Evolutionary conservation across 73 alveolate genomes (phyloP).

Genomic region (Tetrahymena borealis): DNA sequence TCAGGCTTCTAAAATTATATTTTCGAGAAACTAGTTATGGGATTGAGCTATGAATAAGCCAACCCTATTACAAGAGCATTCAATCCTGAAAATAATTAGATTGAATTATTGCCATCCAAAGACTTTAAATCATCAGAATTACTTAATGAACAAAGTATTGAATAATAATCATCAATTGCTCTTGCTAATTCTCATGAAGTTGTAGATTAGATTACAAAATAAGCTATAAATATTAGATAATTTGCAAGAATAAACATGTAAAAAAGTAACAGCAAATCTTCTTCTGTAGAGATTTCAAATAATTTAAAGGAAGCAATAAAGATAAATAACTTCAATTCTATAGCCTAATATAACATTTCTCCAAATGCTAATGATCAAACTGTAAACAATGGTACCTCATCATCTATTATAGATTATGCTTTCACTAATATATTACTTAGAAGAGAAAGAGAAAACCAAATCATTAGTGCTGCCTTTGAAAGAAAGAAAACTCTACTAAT

Average conservation of each 20-base stretch:
- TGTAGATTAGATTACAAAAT: neutral
- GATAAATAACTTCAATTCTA: neutral
- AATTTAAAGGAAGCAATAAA: neutral
- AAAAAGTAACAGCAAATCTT: neutral
- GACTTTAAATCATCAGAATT: neutral
- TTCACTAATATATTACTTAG: neutral
- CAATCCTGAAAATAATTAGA: neutral
- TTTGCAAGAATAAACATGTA: neutral
- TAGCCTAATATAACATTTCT: neutral
- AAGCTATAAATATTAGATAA: neutral
- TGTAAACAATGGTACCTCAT: neutral
- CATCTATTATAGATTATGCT: neutral
- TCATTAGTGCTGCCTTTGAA: neutral
- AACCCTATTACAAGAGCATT: neutral
- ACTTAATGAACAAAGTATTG: neutral
- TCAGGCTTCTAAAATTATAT: neutral
- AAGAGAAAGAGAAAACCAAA: neutral
- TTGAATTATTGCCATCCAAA: neutral
- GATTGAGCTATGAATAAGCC: neutral
- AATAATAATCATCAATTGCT: neutral
- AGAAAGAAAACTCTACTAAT: neutral
- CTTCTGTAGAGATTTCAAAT: neutral
- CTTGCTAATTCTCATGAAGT: no score
- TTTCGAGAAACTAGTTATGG: neutral
- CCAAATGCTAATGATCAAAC: neutral